Evolutionary conservation across 768 basidiomycete species (phyloP), one percentile per base, ranked within the genome.

Genomic region (Naematelia encephala): DNA sequence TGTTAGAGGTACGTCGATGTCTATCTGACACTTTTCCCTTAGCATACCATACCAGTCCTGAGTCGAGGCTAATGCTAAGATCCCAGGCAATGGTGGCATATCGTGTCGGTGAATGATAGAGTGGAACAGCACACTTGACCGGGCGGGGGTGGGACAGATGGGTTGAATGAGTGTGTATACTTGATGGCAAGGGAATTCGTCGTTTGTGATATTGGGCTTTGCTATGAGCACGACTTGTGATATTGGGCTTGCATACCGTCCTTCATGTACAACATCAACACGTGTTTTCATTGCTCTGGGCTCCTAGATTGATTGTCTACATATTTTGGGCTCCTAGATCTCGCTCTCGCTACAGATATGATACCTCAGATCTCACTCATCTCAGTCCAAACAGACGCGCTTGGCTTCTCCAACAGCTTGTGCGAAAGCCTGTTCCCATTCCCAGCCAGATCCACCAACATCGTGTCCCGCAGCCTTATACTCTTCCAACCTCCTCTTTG

Each of bases 81-180:
- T 16, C n/a, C 11, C 90, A 97, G 76, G 91, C 93, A 4, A 90
- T 97, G 89, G 94, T 98, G 48, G 92, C 93, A 3, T 98, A 97
- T 80, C 84, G 92, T 34, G 92, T 91, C 63, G 91, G 91, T 59
- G 88, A 88, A 65, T 89, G 25, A 26, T 8, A 5, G 46, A 25
- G 8, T 16, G 16, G 34, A 39, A n/a, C n/a, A n/a, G n/a, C n/a
- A n/a, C n/a, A n/a, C n/a, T n/a, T n/a, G n/a, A n/a, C n/a, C n/a
- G n/a, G n/a, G n/a, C n/a, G n/a, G n/a, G n/a, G n/a, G n/a, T n/a
- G n/a, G n/a, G n/a, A n/a, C n/a, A n/a, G n/a, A n/a, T n/a, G n/a
- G n/a, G n/a, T n/a, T n/a, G n/a, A n/a, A n/a, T n/a, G n/a, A n/a
- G n/a, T n/a, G n/a, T n/a, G n/a, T n/a, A n/a, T n/a, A n/a, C n/a